Evolutionary conservation across 441 rosid genomes (phyloP), one percentile per base, ranked within the genome.

Genomic region (Syzygium malaccense): DNA sequence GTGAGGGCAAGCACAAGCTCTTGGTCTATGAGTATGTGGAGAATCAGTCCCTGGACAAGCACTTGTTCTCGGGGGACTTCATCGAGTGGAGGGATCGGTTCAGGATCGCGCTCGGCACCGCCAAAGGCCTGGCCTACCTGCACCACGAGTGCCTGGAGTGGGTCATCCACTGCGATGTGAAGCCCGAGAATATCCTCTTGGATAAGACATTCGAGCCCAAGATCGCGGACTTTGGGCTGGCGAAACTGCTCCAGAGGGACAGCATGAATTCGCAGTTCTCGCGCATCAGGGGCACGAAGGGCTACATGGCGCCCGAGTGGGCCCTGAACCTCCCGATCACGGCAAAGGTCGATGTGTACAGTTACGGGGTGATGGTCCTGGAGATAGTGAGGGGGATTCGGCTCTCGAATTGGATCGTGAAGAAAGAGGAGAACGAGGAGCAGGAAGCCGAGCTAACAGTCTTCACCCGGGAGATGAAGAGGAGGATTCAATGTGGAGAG

Each of bases 231-330:
- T 93, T 93, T 49, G 93, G 93, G 26, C 90, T 92, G 3, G 92
- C 93, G 3, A 92, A 91, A 91, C 84, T 91, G 87, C 86, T 88
- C 17, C 89, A 87, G 32, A 89, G 93, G 55, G 92, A 85, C n/a
- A 85, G 87, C 86, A 53, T 37, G 13, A 87, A 55, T 45, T 86
- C 91, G 5, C 89, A 91, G 25, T 90, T 91, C 78, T 89, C 93
- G 18, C 88, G 37, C 55, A 89, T 93, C 45, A 87, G 92, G 54
- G 93, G 94, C 49, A 93, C 94, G 8, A 93, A 92, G 60, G 93
- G 92, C 48, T 92, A 93, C 89, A 91, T 93, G 94, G 94, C 94
- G 78, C 94, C 93, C 19, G 92, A 93, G 88, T 92, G 93, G 94
- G 92, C 92, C 84, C 54, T 88, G 56, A 93, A 91, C 87, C 92